phyloP scores from a whole-genome alignment of 208 protist genomes.

The Acanthamoeba castellanii region DNA sequence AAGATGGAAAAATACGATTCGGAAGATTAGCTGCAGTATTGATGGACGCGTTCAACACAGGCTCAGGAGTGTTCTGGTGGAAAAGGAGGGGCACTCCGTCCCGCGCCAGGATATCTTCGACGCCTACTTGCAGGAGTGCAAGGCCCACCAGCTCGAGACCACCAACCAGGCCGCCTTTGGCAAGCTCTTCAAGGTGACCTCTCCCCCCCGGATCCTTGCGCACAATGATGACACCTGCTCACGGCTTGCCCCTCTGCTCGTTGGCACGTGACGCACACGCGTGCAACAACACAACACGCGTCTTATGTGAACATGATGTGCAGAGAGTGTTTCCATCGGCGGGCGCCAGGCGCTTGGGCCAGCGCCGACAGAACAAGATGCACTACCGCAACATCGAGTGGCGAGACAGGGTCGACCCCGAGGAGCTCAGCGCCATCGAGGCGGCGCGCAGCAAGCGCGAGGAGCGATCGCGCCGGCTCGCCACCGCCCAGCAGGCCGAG shows the following conservation, averaged over 20 bases:
- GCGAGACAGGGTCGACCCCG: background rate
- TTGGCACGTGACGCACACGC: background rate
- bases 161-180: slow-evolving; percentile 30
- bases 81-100: background rate
- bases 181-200: slow-evolving; percentile 7
- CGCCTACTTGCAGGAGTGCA: background rate
- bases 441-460: background rate
- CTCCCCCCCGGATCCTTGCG: background rate
- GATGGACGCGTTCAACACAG: background rate
- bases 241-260: too few species aligned
- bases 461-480: background rate
- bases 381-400: slow-evolving; percentile 2
- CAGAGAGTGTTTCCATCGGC: background rate
- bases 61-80: background rate
- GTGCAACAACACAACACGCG: background rate
- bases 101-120: background rate
- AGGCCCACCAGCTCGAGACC: background rate
- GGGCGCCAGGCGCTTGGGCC: background rate
- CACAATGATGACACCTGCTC: too few species aligned
- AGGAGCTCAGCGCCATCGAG: background rate
- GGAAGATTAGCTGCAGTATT: too few species aligned
- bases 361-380: slow-evolving; percentile 24
- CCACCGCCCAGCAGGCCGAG: background rate
- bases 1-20: too few species aligned
- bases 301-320: background rate